Conservation (phyloP, 2,329 filamentous ascomycete species). For the Raffaelea ambrosiae region DNA sequence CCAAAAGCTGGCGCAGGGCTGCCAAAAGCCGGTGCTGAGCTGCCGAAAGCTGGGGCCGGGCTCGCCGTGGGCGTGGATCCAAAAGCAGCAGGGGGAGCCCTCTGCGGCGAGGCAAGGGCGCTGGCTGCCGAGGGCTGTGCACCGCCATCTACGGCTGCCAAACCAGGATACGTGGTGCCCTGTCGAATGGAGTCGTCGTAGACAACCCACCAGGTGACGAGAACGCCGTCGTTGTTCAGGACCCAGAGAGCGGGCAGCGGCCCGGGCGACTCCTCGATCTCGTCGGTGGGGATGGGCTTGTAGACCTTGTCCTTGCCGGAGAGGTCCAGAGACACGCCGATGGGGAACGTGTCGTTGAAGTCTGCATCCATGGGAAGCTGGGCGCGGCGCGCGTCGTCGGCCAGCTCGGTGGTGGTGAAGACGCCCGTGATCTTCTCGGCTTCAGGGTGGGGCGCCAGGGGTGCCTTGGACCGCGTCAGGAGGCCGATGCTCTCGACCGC, state of each 20-base stretch:
- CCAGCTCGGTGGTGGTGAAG: constrained; percentile 65
- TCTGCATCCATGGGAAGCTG: constrained; percentile 63
- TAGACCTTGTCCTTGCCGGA: constrained; percentile 71
- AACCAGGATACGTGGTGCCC: constrained; percentile 63
- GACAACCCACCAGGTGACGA: constrained; percentile 85
- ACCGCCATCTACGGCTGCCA: constrained; percentile 38
- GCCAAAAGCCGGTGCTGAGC: constrained; percentile 18
- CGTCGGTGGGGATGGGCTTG: constrained; percentile 67
- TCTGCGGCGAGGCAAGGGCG: neutral
- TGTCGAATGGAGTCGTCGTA: constrained; percentile 79
- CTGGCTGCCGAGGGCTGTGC: no score
- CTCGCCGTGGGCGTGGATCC: constrained; percentile 7
- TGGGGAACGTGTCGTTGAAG: constrained; percentile 62
- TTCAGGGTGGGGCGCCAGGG: constrained; percentile 53
- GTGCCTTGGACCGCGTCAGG: constrained; percentile 62
- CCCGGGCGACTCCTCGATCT: constrained; percentile 68
- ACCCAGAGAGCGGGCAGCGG: constrained; percentile 79
- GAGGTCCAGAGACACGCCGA: constrained; percentile 78
- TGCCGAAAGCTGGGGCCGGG: constrained; percentile 1
- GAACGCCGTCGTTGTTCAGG: constrained; percentile 79
- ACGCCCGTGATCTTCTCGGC: constrained; percentile 53
- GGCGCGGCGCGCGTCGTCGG: constrained; percentile 67
- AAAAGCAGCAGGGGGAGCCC: no score
- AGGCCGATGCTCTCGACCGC: constrained; percentile 71
- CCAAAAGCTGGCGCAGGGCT: constrained; percentile 4